Evolutionary conservation across 306 rosid species (phyloP), one percentile per base, ranked within the genome.

Genomic region (Begonia loranthoides): DNA sequence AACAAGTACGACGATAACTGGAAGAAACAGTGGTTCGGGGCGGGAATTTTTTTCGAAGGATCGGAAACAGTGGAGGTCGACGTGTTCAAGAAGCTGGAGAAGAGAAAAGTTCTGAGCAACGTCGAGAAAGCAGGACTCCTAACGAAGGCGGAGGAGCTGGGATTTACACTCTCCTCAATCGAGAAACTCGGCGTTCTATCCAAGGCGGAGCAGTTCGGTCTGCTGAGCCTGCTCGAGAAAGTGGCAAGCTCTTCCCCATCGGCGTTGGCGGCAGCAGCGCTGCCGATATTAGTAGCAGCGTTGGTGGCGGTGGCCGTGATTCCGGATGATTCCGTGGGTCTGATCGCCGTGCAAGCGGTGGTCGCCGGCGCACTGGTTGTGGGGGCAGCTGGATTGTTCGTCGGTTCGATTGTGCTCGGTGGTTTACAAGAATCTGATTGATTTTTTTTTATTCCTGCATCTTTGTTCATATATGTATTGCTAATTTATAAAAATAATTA

Each of bases 351-450:
- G 34, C 94, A 84, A 75, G 74, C 41, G 2, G 64, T 89, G 24
- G 41, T 89, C 2, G 95, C 76, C 0, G 90, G 76, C 1, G 78
- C 73, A 4, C 83, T 89, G 17, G 87, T 56, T 33, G 79, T 65
- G 36, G 94, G 95, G 5, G 94, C 81, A 0, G 79, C 62, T 9
- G 94, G 85, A 0, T 67, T 89, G 76, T 41, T 89, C 0, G 78
- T 80, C 39, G 95, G 94, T 0, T 73, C 97, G n/a, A 66, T 82
- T 67, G 85, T 85, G 0, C 70, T 89, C 28, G 95, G 51, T 39
- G 90, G 95, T 21, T 76, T 89, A 54, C 97, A 89, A 58, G 97
- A 89, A 57, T 87, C 95, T 10, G 97, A 89, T 62, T 86, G 70
- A 86, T 9, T 41, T 13, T 10, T 6, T 34, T 28, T 6, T 28